Evolutionary conservation across 2,329 filamentous ascomycete genomes (phyloP).

Genomic region (Fusarium chuoi): DNA sequence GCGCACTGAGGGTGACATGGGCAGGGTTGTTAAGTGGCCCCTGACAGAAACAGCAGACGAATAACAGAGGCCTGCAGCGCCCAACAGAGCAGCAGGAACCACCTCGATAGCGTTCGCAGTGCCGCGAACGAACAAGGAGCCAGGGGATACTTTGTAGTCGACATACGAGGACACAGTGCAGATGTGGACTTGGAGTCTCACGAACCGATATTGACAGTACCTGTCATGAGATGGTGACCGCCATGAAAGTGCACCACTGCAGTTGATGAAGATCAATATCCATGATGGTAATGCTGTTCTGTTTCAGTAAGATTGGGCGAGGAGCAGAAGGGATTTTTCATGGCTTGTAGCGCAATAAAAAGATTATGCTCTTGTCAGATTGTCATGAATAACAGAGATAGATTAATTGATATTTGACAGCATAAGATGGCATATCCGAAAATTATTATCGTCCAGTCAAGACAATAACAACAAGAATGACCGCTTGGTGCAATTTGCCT

Average conservation of each 20-base stretch:
- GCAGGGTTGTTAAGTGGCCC: constrained; percentile 20
- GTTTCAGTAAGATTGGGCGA: constrained; percentile 36
- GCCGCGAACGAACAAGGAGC: constrained; percentile 16
- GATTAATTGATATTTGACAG: constrained; percentile 20
- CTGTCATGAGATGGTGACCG: constrained; percentile 32
- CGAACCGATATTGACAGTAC: constrained; percentile 24
- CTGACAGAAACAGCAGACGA: constrained; percentile 39
- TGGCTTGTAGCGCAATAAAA: background rate
- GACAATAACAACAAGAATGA: constrained; percentile 18
- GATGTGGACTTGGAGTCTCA: constrained; percentile 20
- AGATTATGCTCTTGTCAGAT: background rate
- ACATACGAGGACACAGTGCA: constrained; percentile 33
- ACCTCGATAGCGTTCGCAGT: constrained; percentile 28
- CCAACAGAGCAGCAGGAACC: constrained; percentile 24
- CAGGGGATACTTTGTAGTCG: constrained; percentile 18
- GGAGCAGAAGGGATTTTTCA: constrained; percentile 7
- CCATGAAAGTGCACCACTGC: constrained; percentile 33
- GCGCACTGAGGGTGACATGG: constrained; percentile 30
- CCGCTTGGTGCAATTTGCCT: constrained; percentile 29
- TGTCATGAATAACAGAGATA: constrained; percentile 13
- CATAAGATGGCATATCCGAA: constrained; percentile 24
- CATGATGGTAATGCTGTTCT: constrained; percentile 24
- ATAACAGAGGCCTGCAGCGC: constrained; percentile 23
- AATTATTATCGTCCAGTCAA: constrained; percentile 18
- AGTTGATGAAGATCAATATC: constrained; percentile 37